Evolutionary conservation across 1,284 basidiomycete genomes (phyloP).

Genomic region (Blastosporella zonata): DNA sequence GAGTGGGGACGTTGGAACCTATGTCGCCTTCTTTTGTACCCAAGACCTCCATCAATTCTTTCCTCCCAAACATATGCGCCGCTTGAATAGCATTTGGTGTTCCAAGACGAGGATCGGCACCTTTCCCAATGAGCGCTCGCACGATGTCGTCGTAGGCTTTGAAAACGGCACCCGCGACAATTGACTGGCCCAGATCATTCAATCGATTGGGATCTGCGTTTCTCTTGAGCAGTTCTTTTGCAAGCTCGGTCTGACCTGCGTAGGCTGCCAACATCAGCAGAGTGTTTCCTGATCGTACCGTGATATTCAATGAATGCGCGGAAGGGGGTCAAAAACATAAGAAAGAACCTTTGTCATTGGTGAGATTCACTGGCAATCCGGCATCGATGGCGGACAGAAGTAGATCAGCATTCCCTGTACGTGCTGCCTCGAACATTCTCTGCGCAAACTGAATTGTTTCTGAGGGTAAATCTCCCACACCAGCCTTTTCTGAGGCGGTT

Average conservation of each 20-base stretch:
- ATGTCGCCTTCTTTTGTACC: conserved; percentile 57
- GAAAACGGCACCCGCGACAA: conserved; percentile 81
- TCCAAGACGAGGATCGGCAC: conserved; percentile 69
- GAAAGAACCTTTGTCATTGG: conserved; percentile 64
- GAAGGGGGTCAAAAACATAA: no score
- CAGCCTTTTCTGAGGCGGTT: conserved; percentile 8
- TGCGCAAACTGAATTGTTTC: conserved; percentile 68
- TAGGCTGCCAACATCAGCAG: conserved; percentile 84
- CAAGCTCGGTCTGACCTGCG: conserved; percentile 64
- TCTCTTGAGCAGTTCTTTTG: conserved; percentile 48
- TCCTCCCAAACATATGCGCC: conserved; percentile 63
- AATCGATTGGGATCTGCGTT: conserved; percentile 69
- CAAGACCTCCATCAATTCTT: conserved; percentile 50
- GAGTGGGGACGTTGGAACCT: conserved; percentile 28
- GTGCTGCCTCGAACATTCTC: conserved; percentile 75
- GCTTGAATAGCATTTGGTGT: conserved; percentile 73
- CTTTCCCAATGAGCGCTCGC: conserved; percentile 52
- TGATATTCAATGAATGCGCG: no score
- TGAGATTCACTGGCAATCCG: conserved; percentile 77
- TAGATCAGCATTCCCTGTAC: conserved; percentile 53
- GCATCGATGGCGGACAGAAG: conserved; percentile 63
- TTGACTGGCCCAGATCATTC: conserved; percentile 79
- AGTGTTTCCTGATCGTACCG: conserved; percentile 55
- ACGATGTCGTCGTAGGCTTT: conserved; percentile 68
- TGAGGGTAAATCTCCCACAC: conserved; percentile 27